phyloP scores from a whole-genome alignment of 495 filamentous ascomycete genomes.

The Baudoinia panamericana region DNA sequence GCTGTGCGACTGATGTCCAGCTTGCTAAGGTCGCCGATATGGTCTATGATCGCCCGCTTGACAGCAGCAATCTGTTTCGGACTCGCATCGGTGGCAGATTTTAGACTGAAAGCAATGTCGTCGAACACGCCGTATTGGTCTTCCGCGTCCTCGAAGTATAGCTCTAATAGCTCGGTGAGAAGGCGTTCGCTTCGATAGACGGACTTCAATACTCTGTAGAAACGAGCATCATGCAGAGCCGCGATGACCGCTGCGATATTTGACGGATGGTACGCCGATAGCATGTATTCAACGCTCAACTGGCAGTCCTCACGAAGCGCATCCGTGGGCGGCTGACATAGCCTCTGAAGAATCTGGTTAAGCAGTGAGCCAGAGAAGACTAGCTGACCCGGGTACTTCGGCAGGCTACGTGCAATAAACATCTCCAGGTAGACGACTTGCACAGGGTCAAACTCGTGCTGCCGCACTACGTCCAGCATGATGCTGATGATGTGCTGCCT shows the following conservation, averaged over 20 bases:
- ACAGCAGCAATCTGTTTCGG: slow-evolving; percentile 68
- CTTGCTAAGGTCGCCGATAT: slow-evolving; percentile 53
- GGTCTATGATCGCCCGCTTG: slow-evolving; percentile 52
- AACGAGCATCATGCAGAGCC: slow-evolving; percentile 64
- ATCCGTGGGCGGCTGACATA: slow-evolving; percentile 69
- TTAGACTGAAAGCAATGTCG: slow-evolving; percentile 68
- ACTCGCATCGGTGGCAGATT: slow-evolving; percentile 51
- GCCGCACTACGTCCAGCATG: slow-evolving; percentile 73
- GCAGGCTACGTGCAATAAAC: slow-evolving; percentile 91
- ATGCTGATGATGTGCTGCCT: slow-evolving; percentile 85
- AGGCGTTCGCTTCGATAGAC: slow-evolving; percentile 71
- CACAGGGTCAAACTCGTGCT: slow-evolving; percentile 53
- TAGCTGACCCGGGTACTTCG: slow-evolving; percentile 94
- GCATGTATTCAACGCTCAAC: slow-evolving; percentile 84
- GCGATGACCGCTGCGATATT: slow-evolving; percentile 64
- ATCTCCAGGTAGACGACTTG: slow-evolving; percentile 93
- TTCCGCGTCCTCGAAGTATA: slow-evolving; percentile 75
- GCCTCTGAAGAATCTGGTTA: slow-evolving; percentile 62
- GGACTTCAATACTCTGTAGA: slow-evolving; percentile 86
- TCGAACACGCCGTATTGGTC: slow-evolving; percentile 60
- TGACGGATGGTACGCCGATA: slow-evolving; percentile 85
- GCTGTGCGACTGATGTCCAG: slow-evolving; percentile 60
- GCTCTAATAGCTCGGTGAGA: slow-evolving; percentile 62
- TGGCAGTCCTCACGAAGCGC: slow-evolving; percentile 90
- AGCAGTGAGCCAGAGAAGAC: slow-evolving; percentile 75